A percentile compares a stretch with the other conserved stretches of the same genome.
Evolutionary conservation across 148 eudicot genomes (phyloP).

Genomic region (Dysphania ambrosioides): DNA sequence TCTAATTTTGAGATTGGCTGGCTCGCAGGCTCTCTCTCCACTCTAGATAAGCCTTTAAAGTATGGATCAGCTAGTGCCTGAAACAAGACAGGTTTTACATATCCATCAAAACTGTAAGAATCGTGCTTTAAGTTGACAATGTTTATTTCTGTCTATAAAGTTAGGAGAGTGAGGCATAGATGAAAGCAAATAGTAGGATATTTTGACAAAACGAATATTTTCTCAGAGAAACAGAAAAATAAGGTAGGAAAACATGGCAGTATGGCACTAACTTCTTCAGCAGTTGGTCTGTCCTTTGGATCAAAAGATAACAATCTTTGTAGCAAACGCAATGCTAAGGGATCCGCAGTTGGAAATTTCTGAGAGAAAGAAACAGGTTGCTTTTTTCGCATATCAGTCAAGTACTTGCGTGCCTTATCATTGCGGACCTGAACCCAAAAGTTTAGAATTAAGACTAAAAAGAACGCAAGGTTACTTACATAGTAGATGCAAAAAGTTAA

Average conservation of each 20-base stretch:
- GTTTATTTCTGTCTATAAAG: too few relatives aligned
- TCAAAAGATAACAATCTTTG: constrained; percentile 74
- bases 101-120: background rate
- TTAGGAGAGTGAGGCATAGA: background rate
- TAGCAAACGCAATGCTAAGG: constrained; percentile 55
- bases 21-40: constrained; percentile 75
- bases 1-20: constrained; percentile 65
- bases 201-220: background rate
- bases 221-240: background rate
- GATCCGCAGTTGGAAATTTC: constrained; percentile 64
- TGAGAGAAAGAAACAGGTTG: constrained; percentile 51
- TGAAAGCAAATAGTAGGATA: background rate
- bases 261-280: constrained; percentile 58
- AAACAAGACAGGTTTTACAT: background rate
- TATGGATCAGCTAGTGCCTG: constrained; percentile 79
- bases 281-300: constrained; percentile 88
- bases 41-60: constrained; percentile 66
- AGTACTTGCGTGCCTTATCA: constrained; percentile 77
- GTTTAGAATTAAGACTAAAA: background rate
- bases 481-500: too few relatives aligned
- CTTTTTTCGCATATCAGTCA: constrained; percentile 66
- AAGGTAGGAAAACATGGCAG: background rate
- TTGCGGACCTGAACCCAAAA: constrained; percentile 59
- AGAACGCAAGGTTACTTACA: background rate
- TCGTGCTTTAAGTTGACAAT: background rate